A percentile compares a stretch with the other conserved stretches of the same genome.
phyloP scores from a whole-genome alignment of 495 filamentous ascomycete genomes.

The Saxispiralis lemnorum region DNA sequence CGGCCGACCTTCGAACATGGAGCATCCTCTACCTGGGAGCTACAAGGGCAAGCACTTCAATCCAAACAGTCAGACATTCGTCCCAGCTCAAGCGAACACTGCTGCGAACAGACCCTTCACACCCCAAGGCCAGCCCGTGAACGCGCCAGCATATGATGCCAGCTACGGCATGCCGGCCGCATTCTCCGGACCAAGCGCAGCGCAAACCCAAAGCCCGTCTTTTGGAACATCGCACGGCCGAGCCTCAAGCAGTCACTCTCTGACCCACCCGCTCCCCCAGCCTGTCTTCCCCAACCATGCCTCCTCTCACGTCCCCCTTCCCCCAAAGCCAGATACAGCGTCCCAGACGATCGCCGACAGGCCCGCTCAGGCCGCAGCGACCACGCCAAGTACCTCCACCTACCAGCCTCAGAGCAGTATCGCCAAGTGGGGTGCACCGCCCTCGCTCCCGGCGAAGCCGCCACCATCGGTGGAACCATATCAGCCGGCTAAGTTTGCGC shows the following conservation, averaged over 20 bases:
- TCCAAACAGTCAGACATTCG: slow-evolving; percentile 77
- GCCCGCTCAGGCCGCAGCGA: no score
- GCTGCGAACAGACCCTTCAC: slow-evolving; percentile 11
- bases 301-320: slow-evolving; percentile 9
- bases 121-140: slow-evolving; percentile 8
- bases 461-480: slow-evolving; percentile 19
- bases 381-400: background rate
- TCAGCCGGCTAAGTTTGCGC: slow-evolving; percentile 17
- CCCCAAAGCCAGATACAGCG: slow-evolving; percentile 4
- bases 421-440: slow-evolving; percentile 28
- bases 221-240: slow-evolving; percentile 3
- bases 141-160: background rate
- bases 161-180: background rate
- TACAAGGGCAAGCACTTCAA: slow-evolving; percentile 77
- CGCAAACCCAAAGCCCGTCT: slow-evolving; percentile 2
- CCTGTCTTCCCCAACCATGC: slow-evolving; percentile 16
- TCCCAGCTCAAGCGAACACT: slow-evolving; percentile 35
- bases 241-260: slow-evolving; percentile 5
- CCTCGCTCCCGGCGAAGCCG: slow-evolving; percentile 28
- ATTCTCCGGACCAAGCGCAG: slow-evolving; percentile 3
- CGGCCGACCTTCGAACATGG: slow-evolving; percentile 36
- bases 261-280: slow-evolving; percentile 17
- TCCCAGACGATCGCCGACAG: background rate
- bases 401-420: slow-evolving; percentile 22
- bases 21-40: slow-evolving; percentile 65